Conservation (phyloP, 768 basidiomycete species). For the Phaeolepiota aurea region DNA sequence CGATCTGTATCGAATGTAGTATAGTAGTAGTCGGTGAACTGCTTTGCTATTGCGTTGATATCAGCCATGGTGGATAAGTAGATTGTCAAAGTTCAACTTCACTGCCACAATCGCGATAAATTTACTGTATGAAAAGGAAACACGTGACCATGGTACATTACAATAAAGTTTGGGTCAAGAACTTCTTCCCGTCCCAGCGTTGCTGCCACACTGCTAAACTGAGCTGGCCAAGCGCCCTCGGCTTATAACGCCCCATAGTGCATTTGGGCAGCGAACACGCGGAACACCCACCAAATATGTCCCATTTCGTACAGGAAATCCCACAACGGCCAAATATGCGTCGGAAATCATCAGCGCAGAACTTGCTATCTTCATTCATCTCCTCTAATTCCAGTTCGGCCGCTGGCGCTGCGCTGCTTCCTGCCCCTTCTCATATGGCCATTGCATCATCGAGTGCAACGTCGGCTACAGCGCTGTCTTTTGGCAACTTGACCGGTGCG, state of each 20-base stretch:
- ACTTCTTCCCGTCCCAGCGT: neutral
- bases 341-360: slow-evolving; percentile 81
- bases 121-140: neutral
- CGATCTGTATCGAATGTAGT: slow-evolving; percentile 63
- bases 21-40: slow-evolving; percentile 85
- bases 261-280: too few relatives aligned
- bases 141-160: neutral
- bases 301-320: slow-evolving; percentile 25
- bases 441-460: slow-evolving; percentile 21
- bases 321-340: slow-evolving; percentile 56
- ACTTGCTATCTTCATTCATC: slow-evolving; percentile 75
- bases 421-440: slow-evolving; percentile 24
- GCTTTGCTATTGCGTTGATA: slow-evolving; percentile 63
- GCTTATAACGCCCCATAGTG: too few relatives aligned
- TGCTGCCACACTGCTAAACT: neutral
- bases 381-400: slow-evolving; percentile 16
- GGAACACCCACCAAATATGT: slow-evolving; percentile 24
- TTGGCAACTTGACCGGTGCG: slow-evolving; percentile 24
- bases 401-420: slow-evolving; percentile 11
- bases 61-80: slow-evolving; percentile 59
- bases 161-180: neutral
- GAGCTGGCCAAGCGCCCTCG: neutral
- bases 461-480: slow-evolving; percentile 27
- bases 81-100: too few relatives aligned
- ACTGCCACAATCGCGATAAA: neutral